phyloP scores from a whole-genome alignment of 306 rosid genomes.

The Abrus precatorius region DNA sequence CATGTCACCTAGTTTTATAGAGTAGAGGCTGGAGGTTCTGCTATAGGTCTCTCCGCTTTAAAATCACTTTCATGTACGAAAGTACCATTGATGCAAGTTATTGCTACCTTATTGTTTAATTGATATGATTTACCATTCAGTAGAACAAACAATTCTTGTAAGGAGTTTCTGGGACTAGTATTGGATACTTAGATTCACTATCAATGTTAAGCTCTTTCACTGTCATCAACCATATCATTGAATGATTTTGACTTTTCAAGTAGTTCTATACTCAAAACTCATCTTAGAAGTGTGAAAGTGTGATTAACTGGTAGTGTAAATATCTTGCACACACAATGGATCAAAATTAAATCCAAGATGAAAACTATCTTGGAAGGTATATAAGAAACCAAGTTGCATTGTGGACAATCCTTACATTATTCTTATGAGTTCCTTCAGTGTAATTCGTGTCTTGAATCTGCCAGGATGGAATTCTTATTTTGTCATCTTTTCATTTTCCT shows the following conservation, averaged over 20 bases:
- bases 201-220: too few relatives aligned
- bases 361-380: too few relatives aligned
- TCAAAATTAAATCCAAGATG: too few relatives aligned
- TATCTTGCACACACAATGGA: too few relatives aligned
- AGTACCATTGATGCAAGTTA: not conserved
- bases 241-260: too few relatives aligned
- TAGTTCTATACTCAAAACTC: too few relatives aligned
- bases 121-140: not conserved
- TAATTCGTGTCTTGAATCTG: not conserved
- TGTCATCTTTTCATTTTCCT: not conserved
- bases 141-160: not conserved
- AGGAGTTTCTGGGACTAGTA: not conserved
- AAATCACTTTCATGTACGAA: not conserved
- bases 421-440: too few relatives aligned
- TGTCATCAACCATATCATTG: too few relatives aligned
- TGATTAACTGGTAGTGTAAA: too few relatives aligned
- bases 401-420: too few relatives aligned
- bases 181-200: conserved; percentile 1
- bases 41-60: not conserved
- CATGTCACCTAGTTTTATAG: not conserved
- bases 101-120: not conserved
- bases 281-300: too few relatives aligned
- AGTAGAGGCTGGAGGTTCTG: not conserved
- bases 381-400: too few relatives aligned
- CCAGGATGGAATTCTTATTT: not conserved